phyloP scores from a whole-genome alignment of 352 stramenopile species.

The Pythium phragmitis region DNA sequence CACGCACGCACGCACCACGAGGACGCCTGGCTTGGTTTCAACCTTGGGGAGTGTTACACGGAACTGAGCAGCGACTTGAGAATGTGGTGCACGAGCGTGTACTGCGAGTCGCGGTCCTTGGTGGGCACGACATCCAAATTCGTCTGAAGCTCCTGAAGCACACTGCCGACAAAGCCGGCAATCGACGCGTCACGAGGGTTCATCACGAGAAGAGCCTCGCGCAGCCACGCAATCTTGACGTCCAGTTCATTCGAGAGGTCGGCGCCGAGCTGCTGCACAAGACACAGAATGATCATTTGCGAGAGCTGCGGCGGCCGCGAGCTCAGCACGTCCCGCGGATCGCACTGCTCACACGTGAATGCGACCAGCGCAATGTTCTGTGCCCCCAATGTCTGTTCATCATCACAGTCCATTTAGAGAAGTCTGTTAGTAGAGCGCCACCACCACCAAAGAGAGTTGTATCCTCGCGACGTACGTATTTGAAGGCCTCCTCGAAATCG shows the following conservation, averaged over 20 bases:
- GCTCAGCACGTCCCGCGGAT: conserved; percentile 61
- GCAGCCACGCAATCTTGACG: conserved; percentile 76
- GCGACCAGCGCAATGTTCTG: conserved; percentile 75
- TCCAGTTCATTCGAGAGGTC: conserved; percentile 63
- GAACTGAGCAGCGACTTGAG: conserved; percentile 86
- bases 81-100: conserved; percentile 81
- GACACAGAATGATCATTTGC: conserved; percentile 83
- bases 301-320: conserved; percentile 70
- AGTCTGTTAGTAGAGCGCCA: no score
- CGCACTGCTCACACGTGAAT: conserved; percentile 69
- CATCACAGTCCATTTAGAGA: no score
- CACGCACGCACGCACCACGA: not conserved
- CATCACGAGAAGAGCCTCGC: conserved; percentile 83
- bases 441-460: no score
- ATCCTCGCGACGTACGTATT: conserved; percentile 37
- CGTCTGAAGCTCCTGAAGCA: conserved; percentile 73
- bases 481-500: conserved; percentile 81
- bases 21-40: no score
- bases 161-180: conserved; percentile 69
- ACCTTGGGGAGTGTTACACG: conserved; percentile 27
- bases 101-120: conserved; percentile 75
- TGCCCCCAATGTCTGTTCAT: conserved; percentile 50
- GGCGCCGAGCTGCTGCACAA: conserved; percentile 80
- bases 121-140: conserved; percentile 58
- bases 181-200: conserved; percentile 71